A percentile compares a stretch with the other conserved stretches of the same genome.
These are phyloP conservation scores for Phaeoacremonium minimum DNA, from an alignment of 2,329 filamentous ascomycete species.

Conservation along the genomic window DNA sequence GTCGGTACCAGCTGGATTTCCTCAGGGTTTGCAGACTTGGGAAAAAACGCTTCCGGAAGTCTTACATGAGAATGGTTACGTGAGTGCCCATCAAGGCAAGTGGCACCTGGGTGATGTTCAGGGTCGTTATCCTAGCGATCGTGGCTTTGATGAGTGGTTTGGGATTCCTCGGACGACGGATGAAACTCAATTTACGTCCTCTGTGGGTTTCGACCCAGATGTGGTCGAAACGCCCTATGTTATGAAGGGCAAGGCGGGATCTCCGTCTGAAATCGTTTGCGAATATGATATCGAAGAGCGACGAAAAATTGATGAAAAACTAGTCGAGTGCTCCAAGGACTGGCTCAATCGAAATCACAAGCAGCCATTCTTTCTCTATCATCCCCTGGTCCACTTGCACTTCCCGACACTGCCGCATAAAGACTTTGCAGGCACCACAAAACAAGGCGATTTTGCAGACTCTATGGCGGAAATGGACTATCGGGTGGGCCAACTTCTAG, in stretches of 20 bases:
- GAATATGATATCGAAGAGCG: conserved; percentile 25
- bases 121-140: conserved; percentile 26
- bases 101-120: conserved; percentile 29
- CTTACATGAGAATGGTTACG: conserved; percentile 20
- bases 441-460: conserved; percentile 24
- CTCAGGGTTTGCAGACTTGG: conserved; percentile 24
- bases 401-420: conserved; percentile 25
- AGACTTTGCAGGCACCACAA: conserved; percentile 20
- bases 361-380: conserved; percentile 24
- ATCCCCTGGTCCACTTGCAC: conserved; percentile 25
- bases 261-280: conserved; percentile 21
- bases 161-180: conserved; percentile 29
- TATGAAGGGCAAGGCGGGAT: conserved; percentile 21
- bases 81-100: conserved; percentile 26
- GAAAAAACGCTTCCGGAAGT: conserved; percentile 24
- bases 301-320: conserved; percentile 23
- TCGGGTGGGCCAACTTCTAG: conserved; percentile 23
- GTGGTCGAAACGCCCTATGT: conserved; percentile 26
- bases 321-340: conserved; percentile 22
- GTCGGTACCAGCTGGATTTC: conserved; percentile 25
- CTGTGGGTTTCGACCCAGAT: conserved; percentile 23
- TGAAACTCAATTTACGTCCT: conserved; percentile 27
- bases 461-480: conserved; percentile 28
- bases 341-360: conserved; percentile 21
- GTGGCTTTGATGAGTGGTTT: conserved; percentile 31